These are phyloP conservation scores for Gynostemma pentaphyllum DNA, from an alignment of 306 rosid species.

Conservation along the genomic window DNA sequence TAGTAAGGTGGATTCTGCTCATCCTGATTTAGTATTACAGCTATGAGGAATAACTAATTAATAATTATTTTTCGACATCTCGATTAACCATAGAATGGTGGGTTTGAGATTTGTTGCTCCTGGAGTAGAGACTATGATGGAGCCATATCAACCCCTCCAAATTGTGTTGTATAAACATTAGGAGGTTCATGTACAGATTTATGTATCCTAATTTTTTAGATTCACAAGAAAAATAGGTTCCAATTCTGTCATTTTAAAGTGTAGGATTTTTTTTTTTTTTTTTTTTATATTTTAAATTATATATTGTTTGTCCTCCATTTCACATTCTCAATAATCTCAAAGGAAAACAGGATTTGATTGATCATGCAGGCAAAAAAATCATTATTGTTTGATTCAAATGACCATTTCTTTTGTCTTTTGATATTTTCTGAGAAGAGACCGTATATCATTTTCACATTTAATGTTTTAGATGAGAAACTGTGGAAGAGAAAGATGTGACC, in stretches of 20 bases:
- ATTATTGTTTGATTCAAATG: too few species aligned
- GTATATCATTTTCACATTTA: too few species aligned
- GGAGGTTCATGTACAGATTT: conserved; percentile 11
- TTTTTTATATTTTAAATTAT: not conserved
- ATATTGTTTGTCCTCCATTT: not conserved
- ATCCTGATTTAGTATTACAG: conserved; percentile 60
- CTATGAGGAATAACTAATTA: conserved; percentile 33
- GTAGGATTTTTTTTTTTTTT: not conserved
- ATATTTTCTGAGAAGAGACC: too few species aligned
- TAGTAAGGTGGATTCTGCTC: conserved; percentile 40
- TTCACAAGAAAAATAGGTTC: conserved; percentile 7
- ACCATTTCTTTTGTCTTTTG: too few species aligned
- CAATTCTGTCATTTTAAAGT: conserved; percentile 4
- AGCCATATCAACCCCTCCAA: conserved; percentile 7
- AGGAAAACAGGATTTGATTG: conserved; percentile 1
- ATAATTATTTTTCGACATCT: not conserved
- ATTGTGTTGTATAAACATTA: conserved; percentile 11
- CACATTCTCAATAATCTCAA: conserved; percentile 1
- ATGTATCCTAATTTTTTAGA: conserved; percentile 13
- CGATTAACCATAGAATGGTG: conserved; percentile 31
- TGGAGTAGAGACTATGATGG: conserved; percentile 1
- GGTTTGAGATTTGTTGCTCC: conserved; percentile 27
- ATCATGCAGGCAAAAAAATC: too few species aligned
- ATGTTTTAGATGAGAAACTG: too few species aligned
- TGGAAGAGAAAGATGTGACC: too few species aligned